Conservation (phyloP, 306 rosid species). For the Macrotyloma uniflorum region DNA sequence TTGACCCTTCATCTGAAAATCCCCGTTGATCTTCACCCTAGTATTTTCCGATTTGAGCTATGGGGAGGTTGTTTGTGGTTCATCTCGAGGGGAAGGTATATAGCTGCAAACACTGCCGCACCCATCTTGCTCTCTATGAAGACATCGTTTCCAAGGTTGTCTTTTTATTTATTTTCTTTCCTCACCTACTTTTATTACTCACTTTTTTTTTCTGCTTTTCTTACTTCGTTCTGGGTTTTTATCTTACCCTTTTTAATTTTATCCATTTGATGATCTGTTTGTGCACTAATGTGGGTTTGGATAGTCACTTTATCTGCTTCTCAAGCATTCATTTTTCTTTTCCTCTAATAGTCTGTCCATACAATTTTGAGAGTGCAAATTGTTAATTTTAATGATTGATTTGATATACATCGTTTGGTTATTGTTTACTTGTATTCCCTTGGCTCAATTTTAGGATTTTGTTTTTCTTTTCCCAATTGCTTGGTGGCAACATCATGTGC, state of each 20-base stretch:
- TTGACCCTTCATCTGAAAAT: constrained; percentile 36
- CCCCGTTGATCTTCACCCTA: constrained; percentile 12
- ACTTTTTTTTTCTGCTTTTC: neutral
- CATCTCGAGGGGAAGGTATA: constrained; percentile 82
- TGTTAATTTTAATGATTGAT: constrained; percentile 3
- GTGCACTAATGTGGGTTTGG: constrained; percentile 29
- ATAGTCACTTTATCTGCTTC: neutral
- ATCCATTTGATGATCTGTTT: constrained; percentile 24
- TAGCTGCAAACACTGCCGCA: constrained; percentile 85
- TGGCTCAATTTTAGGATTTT: neutral
- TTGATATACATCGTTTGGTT: constrained; percentile 3
- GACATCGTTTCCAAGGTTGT: constrained; percentile 80
- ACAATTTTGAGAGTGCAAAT: neutral
- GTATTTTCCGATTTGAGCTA: constrained; percentile 37
- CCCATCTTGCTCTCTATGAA: constrained; percentile 74
- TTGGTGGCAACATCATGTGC: neutral
- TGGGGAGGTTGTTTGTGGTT: constrained; percentile 87
- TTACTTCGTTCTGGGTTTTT: neutral
- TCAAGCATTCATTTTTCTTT: too few relatives aligned
- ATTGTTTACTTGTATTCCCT: neutral
- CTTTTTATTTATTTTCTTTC: constrained; percentile 36
- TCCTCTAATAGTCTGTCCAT: neutral
- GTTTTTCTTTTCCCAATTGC: neutral
- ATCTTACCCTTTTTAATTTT: constrained; percentile 7
- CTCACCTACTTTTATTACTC: constrained; percentile 22